A percentile compares a stretch with the other conserved stretches of the same genome.
Conservation (phyloP, 108 stramenopile genomes). For the Schizochytrium sp. region DNA sequence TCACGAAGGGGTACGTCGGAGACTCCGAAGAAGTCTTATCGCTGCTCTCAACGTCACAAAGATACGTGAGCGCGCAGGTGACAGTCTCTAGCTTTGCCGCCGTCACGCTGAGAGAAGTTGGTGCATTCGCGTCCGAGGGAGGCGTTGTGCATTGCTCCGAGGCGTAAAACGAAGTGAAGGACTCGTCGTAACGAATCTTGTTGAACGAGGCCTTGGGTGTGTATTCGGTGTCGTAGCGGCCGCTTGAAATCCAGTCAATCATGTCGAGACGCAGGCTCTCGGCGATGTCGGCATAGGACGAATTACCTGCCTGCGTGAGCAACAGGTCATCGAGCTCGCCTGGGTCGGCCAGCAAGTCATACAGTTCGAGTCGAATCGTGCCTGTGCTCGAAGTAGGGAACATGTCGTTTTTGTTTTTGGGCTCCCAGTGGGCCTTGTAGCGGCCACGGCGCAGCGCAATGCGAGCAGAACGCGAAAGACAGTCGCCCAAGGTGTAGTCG, state of each 20-base stretch:
- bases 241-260: not conserved
- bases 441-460: not conserved
- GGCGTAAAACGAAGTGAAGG: not conserved
- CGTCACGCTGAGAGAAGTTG: not conserved
- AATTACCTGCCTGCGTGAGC: not conserved
- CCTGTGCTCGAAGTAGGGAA: not conserved
- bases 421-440: not conserved
- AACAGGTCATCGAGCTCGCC: not conserved
- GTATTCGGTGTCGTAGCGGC: not conserved
- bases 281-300: not conserved
- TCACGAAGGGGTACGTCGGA: not conserved
- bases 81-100: not conserved
- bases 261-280: not conserved
- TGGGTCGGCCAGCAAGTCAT: not conserved
- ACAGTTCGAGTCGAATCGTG: not conserved
- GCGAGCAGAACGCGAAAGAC: not conserved
- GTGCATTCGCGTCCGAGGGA: not conserved
- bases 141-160: not conserved
- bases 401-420: conserved; percentile 11
- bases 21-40: not conserved
- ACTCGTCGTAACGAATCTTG: not conserved
- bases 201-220: not conserved
- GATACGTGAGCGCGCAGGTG: not conserved
- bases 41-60: not conserved
- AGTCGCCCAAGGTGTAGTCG: not conserved